Conservation (phyloP, 148 eudicot species). For the Euryodendron excelsum region DNA sequence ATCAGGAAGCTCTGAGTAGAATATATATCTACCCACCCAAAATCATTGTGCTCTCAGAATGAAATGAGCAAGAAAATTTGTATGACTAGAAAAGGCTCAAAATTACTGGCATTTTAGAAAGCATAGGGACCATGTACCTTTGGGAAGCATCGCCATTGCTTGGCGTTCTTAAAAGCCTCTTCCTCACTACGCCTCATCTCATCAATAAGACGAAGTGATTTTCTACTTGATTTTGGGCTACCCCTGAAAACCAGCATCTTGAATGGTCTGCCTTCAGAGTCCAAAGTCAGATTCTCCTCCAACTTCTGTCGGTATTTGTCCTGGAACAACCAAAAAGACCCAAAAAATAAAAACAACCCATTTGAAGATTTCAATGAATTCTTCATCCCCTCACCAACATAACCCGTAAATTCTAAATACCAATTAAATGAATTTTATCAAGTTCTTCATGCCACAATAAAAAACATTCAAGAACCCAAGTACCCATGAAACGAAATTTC, state of each 20-base stretch:
- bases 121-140: slow-evolving; percentile 12
- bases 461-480: background rate
- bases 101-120: background rate
- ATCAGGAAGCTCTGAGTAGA: no score
- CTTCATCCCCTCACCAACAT: background rate
- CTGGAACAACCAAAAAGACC: slow-evolving; percentile 15
- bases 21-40: no score
- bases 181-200: slow-evolving; percentile 33
- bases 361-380: background rate
- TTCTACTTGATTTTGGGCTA: slow-evolving; percentile 40
- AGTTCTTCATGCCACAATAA: slow-evolving; percentile 6
- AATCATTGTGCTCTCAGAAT: no score
- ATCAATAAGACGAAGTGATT: slow-evolving; percentile 27
- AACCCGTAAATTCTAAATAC: background rate
- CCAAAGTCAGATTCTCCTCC: slow-evolving; percentile 32
- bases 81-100: background rate
- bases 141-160: slow-evolving; percentile 25
- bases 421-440: background rate
- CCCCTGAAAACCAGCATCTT: slow-evolving; percentile 49
- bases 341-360: background rate
- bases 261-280: slow-evolving; percentile 40
- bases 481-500: background rate
- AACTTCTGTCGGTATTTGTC: slow-evolving; percentile 21
- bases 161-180: slow-evolving; percentile 9
- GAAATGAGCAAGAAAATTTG: background rate